phyloP scores from a whole-genome alignment of 495 filamentous ascomycete genomes.

The Diplogelasinospora grovesii region DNA sequence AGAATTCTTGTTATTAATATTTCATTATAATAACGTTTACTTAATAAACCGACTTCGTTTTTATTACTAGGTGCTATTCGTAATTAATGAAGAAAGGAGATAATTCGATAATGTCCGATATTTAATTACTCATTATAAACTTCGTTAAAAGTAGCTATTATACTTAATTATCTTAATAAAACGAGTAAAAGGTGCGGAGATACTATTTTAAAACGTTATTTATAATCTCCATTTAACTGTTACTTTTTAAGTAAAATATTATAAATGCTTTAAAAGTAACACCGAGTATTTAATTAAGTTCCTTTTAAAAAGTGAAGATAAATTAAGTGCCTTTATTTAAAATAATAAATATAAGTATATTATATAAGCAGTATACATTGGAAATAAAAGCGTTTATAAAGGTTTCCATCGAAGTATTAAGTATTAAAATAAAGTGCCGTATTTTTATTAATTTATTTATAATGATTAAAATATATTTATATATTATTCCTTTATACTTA shows the following conservation, averaged over 20 bases:
- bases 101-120: background rate
- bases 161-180: background rate
- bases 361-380: background rate
- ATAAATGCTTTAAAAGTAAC: background rate
- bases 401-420: background rate
- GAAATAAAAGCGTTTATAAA: background rate
- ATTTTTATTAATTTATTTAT: background rate
- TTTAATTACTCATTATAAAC: background rate
- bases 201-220: background rate
- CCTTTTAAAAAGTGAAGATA: background rate
- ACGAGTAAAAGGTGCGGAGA: background rate
- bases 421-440: background rate
- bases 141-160: background rate
- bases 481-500: background rate
- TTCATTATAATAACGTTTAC: too few relatives aligned
- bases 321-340: background rate
- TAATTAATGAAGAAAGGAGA: constrained; percentile 3
- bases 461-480: background rate
- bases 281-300: background rate
- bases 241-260: background rate
- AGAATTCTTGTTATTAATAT: too few relatives aligned
- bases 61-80: background rate
- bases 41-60: too few relatives aligned
- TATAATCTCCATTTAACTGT: background rate
- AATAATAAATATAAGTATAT: background rate